phyloP scores from a whole-genome alignment of 2,329 filamentous ascomycete genomes.

The Trichoderma sp. region DNA sequence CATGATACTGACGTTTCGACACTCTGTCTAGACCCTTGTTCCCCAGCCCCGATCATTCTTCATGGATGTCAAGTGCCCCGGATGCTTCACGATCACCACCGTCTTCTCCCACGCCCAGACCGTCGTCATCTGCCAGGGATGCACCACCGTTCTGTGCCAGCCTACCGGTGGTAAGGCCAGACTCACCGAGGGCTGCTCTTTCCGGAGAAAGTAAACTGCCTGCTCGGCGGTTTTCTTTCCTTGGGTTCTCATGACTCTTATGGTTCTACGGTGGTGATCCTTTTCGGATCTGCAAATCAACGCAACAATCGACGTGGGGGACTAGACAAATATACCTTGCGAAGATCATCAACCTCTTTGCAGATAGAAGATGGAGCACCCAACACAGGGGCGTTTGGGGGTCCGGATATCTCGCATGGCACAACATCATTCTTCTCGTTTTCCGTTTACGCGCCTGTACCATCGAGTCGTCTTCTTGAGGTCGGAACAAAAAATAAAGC shows the following conservation, averaged over 20 bases:
- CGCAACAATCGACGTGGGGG: constrained; percentile 52
- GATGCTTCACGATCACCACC: constrained; percentile 99
- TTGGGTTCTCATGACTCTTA: constrained; percentile 54
- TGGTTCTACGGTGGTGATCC: constrained; percentile 55
- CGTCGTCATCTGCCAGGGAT: constrained; percentile 99
- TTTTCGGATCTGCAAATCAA: constrained; percentile 61
- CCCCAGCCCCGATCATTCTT: constrained; percentile 98
- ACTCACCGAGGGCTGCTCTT: constrained; percentile 99
- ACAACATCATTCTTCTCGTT: constrained; percentile 51
- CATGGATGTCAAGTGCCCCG: constrained; percentile 99
- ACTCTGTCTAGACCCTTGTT: constrained; percentile 72
- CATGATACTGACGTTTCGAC: constrained; percentile 32
- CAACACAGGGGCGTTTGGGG: constrained; percentile 72
- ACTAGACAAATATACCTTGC: constrained; percentile 51
- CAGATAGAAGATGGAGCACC: constrained; percentile 74
- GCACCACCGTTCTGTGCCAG: constrained; percentile 99
- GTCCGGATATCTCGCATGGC: constrained; percentile 82
- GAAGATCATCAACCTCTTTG: constrained; percentile 54
- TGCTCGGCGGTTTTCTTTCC: constrained; percentile 50
- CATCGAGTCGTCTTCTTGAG: constrained; percentile 49
- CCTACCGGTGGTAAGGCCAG: constrained; percentile 98
- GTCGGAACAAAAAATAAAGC: constrained; percentile 43
- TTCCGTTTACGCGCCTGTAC: constrained; percentile 49
- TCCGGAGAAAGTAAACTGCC: constrained; percentile 96
- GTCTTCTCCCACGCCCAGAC: constrained; percentile 99